Conservation (phyloP, 345 rosid species). For the Eucalyptus regnans region DNA sequence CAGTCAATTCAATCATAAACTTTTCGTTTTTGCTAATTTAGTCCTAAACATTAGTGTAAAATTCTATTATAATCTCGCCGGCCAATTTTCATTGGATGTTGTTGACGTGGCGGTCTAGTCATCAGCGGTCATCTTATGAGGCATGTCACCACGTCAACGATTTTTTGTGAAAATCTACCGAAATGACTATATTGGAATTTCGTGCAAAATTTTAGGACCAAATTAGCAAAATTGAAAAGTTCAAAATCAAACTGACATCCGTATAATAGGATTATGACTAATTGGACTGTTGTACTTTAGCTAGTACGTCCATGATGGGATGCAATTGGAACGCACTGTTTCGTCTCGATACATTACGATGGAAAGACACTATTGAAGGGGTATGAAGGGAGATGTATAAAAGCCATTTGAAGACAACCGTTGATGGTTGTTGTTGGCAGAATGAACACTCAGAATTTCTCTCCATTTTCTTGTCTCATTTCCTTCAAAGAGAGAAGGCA, state of each 20-base stretch:
- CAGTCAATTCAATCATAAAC: rapidly evolving
- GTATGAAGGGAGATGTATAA: too few species aligned
- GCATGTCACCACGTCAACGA: rapidly evolving
- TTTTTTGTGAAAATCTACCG: not conserved
- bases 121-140: not conserved
- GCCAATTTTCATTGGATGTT: not conserved
- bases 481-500: too few species aligned
- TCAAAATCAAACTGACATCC: not conserved
- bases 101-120: rapidly evolving
- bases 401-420: too few species aligned
- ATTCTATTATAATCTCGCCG: not conserved
- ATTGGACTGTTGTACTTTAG: not conserved
- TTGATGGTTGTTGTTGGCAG: too few species aligned
- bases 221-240: not conserved
- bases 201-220: rapidly evolving
- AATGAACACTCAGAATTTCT: too few species aligned
- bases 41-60: not conserved
- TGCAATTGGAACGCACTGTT: too few species aligned
- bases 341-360: too few species aligned
- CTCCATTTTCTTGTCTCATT: too few species aligned
- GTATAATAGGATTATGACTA: not conserved
- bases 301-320: too few species aligned
- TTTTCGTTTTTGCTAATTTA: not conserved
- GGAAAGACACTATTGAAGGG: too few species aligned
- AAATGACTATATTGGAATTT: not conserved